A percentile compares a stretch with the other conserved stretches of the same genome.
Evolutionary conservation across 129 eudicot species (phyloP).

Genomic region (Flaveria sonorensis): DNA sequence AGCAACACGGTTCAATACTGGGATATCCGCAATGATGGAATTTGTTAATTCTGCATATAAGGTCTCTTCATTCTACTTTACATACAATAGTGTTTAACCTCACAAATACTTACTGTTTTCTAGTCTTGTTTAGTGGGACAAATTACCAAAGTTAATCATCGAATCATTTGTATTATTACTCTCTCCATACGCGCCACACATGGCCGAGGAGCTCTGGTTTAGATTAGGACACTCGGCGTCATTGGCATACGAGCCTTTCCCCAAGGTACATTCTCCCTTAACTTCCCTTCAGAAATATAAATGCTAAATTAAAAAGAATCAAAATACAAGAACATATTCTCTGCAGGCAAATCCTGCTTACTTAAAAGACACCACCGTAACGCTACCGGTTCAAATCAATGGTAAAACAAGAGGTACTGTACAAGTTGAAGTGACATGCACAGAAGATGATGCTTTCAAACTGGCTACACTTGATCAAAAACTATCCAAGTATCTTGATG

Average conservation of each 20-base stretch:
- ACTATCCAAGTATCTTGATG: slow-evolving; percentile 71
- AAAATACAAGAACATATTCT: neutral
- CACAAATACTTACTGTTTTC: neutral
- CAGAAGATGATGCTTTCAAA: slow-evolving; percentile 82
- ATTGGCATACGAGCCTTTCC: slow-evolving; percentile 77
- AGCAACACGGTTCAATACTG: slow-evolving; percentile 94
- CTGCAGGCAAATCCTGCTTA: slow-evolving; percentile 75
- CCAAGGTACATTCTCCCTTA: slow-evolving; percentile 56
- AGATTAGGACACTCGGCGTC: slow-evolving; percentile 80
- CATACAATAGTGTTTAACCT: neutral
- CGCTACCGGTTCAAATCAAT: slow-evolving; percentile 90
- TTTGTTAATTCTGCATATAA: slow-evolving; percentile 87
- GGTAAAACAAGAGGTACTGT: slow-evolving; percentile 96
- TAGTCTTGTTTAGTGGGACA: slow-evolving; percentile 72
- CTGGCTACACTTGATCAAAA: slow-evolving; percentile 67
- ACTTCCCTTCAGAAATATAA: neutral
- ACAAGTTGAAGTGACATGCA: slow-evolving; percentile 75
- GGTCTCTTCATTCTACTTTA: slow-evolving; percentile 41
- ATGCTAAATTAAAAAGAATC: neutral
- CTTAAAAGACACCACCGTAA: slow-evolving; percentile 67
- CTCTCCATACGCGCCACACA: slow-evolving; percentile 96
- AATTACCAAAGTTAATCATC: slow-evolving; percentile 62
- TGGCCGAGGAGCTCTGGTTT: slow-evolving; percentile 97
- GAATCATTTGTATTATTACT: slow-evolving; percentile 76
- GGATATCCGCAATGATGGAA: slow-evolving; percentile 99